Conservation (phyloP, 306 rosid species). For the Glycyrrhiza uralensis region DNA sequence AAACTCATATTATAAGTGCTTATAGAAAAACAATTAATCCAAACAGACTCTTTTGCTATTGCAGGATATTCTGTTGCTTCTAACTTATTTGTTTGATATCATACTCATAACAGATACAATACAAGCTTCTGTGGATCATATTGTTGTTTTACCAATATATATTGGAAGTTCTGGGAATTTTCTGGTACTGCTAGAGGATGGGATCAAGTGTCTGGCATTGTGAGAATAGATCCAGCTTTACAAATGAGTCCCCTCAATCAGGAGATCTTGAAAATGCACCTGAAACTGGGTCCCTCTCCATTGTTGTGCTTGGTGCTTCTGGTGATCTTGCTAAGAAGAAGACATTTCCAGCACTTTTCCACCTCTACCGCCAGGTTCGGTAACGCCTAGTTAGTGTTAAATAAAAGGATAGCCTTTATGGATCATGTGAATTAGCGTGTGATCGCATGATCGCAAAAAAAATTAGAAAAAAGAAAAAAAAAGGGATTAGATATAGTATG, state of each 20-base stretch:
- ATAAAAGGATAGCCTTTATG: background rate
- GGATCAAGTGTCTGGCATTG: constrained; percentile 58
- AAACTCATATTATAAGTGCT: too few relatives aligned
- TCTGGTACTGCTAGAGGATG: constrained; percentile 46
- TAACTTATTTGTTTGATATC: background rate
- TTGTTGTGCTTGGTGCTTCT: constrained; percentile 92
- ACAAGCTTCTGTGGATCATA: background rate
- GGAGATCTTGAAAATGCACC: constrained; percentile 43
- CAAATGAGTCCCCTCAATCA: constrained; percentile 41
- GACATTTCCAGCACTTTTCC: constrained; percentile 93
- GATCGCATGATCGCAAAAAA: too few relatives aligned
- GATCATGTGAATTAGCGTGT: background rate
- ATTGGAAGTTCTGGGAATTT: background rate
- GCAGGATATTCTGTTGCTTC: constrained; percentile 4
- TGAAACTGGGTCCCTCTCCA: constrained; percentile 74
- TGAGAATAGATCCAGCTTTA: constrained; percentile 38
- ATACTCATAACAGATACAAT: constrained; percentile 8
- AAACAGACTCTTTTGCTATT: too few relatives aligned
- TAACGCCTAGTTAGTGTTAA: background rate
- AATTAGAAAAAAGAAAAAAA: background rate
- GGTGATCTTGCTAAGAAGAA: constrained; percentile 99
- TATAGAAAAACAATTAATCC: too few relatives aligned
- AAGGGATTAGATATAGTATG: background rate
- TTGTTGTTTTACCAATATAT: background rate
- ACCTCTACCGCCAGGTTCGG: constrained; percentile 76